Evolutionary conservation across 768 basidiomycete species (phyloP).

Genomic region (Chiua virens): DNA sequence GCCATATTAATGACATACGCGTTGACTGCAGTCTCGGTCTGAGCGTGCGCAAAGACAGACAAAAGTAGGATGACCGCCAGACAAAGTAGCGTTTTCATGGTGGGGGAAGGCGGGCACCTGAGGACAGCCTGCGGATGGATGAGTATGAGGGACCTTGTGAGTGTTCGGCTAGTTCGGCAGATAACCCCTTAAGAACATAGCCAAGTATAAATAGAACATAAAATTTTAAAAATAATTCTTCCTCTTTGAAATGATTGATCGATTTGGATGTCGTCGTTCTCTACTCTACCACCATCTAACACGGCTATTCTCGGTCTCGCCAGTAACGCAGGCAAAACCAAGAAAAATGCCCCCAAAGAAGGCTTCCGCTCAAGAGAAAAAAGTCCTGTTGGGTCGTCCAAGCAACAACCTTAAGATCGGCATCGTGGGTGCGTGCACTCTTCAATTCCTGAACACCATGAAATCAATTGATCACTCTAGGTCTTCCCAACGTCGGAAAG

Average conservation of each 20-base stretch:
- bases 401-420: conserved; percentile 98
- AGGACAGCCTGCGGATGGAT: background rate
- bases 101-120: conserved; percentile 4
- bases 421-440: conserved; percentile 82
- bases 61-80: conserved; percentile 19
- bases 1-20: conserved; percentile 37
- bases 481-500: conserved; percentile 96
- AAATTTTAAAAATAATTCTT: background rate
- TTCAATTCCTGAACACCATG: background rate
- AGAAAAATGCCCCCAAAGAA: conserved; percentile 93
- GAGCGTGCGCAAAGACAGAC: conserved; percentile 33
- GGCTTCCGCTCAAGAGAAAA: conserved; percentile 74
- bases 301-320: conserved; percentile 39
- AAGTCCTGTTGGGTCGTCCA: conserved; percentile 83
- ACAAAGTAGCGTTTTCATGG: conserved; percentile 17
- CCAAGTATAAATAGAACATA: background rate
- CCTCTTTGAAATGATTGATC: conserved; percentile 30
- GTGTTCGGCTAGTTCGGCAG: conserved; percentile 22
- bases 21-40: conserved; percentile 49
- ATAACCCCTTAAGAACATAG: conserved; percentile 11
- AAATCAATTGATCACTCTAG: conserved; percentile 37
- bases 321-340: conserved; percentile 40
- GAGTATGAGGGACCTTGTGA: background rate
- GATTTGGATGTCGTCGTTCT: conserved; percentile 31
- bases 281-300: conserved; percentile 12